phyloP scores from a whole-genome alignment of 164 flowering plant species.

The Euptelea pleiosperma region DNA sequence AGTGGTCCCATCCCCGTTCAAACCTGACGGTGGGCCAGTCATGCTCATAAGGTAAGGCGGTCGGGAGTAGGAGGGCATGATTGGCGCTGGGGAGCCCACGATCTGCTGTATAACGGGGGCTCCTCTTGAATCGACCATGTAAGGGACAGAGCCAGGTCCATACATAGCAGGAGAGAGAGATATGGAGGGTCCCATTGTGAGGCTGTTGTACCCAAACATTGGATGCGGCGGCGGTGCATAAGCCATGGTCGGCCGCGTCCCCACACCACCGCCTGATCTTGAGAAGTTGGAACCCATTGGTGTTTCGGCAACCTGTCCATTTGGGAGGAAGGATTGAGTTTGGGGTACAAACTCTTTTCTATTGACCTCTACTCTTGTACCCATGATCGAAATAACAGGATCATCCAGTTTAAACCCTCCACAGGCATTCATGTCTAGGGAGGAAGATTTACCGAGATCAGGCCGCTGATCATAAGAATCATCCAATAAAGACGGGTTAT shows the following conservation, averaged over 20 bases:
- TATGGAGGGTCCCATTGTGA: constrained; percentile 21
- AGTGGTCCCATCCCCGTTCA: constrained; percentile 39
- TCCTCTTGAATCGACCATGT: constrained; percentile 69
- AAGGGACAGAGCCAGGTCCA: constrained; percentile 50
- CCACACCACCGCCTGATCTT: constrained; percentile 33
- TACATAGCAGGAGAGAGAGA: constrained; percentile 42
- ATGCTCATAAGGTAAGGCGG: constrained; percentile 49
- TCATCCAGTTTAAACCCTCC: constrained; percentile 36
- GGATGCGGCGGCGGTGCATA: constrained; percentile 36
- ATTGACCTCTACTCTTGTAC: constrained; percentile 53
- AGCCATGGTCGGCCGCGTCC: constrained; percentile 36
- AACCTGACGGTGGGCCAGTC: constrained; percentile 25
- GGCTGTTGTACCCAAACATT: constrained; percentile 34
- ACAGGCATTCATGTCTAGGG: constrained; percentile 27
- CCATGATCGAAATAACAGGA: constrained; percentile 68
- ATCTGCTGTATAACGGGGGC: constrained; percentile 54
- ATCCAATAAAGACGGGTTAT: constrained; percentile 38
- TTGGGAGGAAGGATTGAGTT: constrained; percentile 27
- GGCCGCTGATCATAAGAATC: constrained; percentile 30
- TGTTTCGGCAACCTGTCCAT: constrained; percentile 46
- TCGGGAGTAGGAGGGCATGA: constrained; percentile 37
- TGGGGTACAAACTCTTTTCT: constrained; percentile 39
- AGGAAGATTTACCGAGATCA: constrained; percentile 25
- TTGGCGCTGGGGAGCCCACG: constrained; percentile 36
- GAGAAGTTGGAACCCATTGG: constrained; percentile 26